Evolutionary conservation across 2,329 filamentous ascomycete species (phyloP).

Genomic region (Stagonosporopsis cucurbitacearum): DNA sequence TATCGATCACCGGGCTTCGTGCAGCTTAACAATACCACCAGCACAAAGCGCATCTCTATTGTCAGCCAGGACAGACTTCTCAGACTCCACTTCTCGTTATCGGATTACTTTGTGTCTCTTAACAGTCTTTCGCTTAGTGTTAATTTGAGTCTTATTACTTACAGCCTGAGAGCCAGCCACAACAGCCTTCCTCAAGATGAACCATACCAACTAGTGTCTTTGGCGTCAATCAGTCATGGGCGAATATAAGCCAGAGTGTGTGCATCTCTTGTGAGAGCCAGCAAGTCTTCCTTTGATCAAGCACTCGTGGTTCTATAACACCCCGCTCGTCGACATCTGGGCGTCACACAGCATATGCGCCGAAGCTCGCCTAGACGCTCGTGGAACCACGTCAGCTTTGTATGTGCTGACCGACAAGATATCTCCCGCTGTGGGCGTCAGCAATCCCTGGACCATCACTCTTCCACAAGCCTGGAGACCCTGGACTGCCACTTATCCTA

Average conservation of each 20-base stretch:
- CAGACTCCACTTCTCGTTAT: neutral
- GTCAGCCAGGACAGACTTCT: neutral
- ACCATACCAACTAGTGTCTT: neutral
- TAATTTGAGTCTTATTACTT: neutral
- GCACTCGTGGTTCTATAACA: neutral
- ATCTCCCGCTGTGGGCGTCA: neutral
- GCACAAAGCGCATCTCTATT: neutral
- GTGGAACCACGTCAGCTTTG: slow-evolving; percentile 8
- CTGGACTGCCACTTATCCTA: neutral
- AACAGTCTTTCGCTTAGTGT: too few species aligned
- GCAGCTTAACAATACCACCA: neutral
- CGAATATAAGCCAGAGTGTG: neutral
- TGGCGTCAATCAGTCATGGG: neutral
- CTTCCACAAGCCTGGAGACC: neutral
- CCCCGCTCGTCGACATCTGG: neutral
- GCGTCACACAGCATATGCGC: slow-evolving; percentile 1
- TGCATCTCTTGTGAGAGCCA: neutral
- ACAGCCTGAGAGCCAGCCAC: neutral
- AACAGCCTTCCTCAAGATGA: neutral
- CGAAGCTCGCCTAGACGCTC: neutral
- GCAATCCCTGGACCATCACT: slow-evolving; percentile 3
- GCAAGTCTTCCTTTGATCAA: neutral
- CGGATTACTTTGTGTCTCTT: neutral
- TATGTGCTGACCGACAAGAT: slow-evolving; percentile 1
- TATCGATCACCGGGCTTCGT: slow-evolving; percentile 2